A percentile compares a stretch with the other conserved stretches of the same genome.
These are phyloP conservation scores for Solanum piurae DNA, from an alignment of 257 asterid genomes.

Conservation along the genomic window DNA sequence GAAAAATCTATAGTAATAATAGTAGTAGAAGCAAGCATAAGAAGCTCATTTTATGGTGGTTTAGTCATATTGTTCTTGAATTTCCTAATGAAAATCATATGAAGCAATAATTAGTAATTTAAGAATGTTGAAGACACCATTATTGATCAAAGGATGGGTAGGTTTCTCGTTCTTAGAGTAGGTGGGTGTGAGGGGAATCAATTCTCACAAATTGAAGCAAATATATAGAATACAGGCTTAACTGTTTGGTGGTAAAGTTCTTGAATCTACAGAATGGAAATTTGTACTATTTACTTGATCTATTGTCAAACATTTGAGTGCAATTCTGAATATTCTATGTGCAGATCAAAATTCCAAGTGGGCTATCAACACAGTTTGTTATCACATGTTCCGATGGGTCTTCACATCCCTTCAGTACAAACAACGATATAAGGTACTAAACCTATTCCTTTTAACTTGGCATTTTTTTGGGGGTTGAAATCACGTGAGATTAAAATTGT, in stretches of 20 bases:
- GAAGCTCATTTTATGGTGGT: background rate
- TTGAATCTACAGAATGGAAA: background rate
- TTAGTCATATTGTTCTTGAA: background rate
- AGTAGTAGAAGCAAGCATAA: background rate
- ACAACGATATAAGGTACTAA: conserved; percentile 63
- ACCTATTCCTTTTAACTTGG: background rate
- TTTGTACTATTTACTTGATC: background rate
- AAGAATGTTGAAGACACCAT: background rate
- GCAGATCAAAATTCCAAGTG: conserved; percentile 90
- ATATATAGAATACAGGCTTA: background rate
- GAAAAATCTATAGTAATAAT: background rate
- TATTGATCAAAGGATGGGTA: background rate
- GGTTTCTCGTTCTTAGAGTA: background rate
- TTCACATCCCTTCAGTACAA: conserved; percentile 75
- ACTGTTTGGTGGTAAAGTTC: background rate
- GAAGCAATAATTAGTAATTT: background rate
- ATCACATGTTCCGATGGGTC: conserved; percentile 68
- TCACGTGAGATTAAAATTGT: background rate
- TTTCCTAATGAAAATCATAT: background rate
- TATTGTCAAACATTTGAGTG: background rate
- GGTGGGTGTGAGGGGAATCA: background rate
- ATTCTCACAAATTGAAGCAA: background rate
- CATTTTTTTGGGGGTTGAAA: background rate
- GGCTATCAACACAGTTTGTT: conserved; percentile 77
- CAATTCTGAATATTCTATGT: conserved; percentile 3